phyloP scores from a whole-genome alignment of 495 filamentous ascomycete genomes.

The Penicilliopsis zonata region DNA sequence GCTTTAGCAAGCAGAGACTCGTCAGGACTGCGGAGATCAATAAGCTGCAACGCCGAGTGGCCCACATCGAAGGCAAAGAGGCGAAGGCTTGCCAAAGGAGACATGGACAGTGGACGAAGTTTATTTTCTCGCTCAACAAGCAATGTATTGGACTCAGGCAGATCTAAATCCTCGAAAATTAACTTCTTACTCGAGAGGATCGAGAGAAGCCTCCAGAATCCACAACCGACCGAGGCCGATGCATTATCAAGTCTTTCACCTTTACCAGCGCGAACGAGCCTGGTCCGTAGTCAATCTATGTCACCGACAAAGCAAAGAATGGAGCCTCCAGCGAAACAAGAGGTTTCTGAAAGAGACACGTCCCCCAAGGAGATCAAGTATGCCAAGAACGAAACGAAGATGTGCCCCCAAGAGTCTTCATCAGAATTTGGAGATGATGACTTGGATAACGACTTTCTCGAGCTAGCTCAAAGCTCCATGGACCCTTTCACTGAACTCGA shows the following conservation, averaged over 20 bases:
- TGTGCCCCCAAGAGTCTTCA: conserved; percentile 22
- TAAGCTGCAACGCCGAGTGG: conserved; percentile 61
- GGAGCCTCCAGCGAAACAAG: too few relatives aligned
- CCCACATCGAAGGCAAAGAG: conserved; percentile 45
- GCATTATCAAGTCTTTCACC: conserved; percentile 43
- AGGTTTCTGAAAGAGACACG: too few relatives aligned
- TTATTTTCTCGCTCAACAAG: conserved; percentile 38
- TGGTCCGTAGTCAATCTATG: conserved; percentile 21
- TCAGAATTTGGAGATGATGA: conserved; percentile 53
- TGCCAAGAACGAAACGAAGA: conserved; percentile 4
- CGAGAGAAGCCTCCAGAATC: conserved; percentile 44
- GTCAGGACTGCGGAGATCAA: conserved; percentile 48
- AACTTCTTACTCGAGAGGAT: conserved; percentile 55
- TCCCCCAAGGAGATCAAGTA: conserved; percentile 5
- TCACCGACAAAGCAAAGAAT: conserved; percentile 34
- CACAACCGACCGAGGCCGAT: conserved; percentile 14
- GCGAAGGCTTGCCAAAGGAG: conserved; percentile 22
- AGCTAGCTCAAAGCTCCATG: conserved; percentile 28
- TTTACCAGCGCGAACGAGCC: conserved; percentile 27
- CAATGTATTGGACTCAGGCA: conserved; percentile 35
- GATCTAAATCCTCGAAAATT: conserved; percentile 45
- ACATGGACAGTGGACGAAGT: conserved; percentile 19
- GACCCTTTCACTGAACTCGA: conserved; percentile 15
- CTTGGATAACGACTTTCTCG: conserved; percentile 42
- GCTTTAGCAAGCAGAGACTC: conserved; percentile 31